These are phyloP conservation scores for Wickerhamiella shivajii DNA, from an alignment of 805 yeast species.

Conservation along the genomic window DNA sequence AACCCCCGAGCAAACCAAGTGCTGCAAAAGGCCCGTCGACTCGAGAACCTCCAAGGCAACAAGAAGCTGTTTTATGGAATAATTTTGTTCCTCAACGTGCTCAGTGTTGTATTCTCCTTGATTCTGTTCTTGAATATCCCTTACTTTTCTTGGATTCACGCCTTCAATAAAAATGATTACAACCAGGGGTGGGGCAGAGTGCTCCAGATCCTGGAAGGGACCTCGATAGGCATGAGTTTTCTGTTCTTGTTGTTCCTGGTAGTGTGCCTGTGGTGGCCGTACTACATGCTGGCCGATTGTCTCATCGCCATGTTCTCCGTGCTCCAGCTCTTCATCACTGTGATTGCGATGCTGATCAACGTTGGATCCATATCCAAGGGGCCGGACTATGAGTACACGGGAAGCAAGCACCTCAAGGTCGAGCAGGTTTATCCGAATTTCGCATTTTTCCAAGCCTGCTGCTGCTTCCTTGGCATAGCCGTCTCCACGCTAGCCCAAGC, in stretches of 20 bases:
- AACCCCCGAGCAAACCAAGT: too few species aligned
- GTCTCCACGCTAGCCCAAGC: constrained; percentile 15
- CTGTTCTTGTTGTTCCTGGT: constrained; percentile 5
- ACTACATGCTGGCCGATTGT: constrained; percentile 17
- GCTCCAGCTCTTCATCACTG: constrained; percentile 16
- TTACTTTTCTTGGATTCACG: background rate
- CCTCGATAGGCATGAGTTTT: background rate
- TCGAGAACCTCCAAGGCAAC: too few species aligned
- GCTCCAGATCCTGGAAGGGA: background rate
- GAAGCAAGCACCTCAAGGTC: constrained; percentile 4
- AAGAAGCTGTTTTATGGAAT: too few species aligned
- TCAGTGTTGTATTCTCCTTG: constrained; percentile 5
- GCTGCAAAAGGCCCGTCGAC: too few species aligned
- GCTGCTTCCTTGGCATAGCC: constrained; percentile 19
- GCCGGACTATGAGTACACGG: background rate
- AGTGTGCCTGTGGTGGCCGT: constrained; percentile 12
- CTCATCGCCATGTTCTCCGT: constrained; percentile 14
- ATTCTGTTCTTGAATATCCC: constrained; percentile 4
- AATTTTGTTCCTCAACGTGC: constrained; percentile 6
- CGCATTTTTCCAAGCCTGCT: constrained; percentile 15
- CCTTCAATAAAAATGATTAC: too few species aligned
- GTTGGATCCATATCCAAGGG: constrained; percentile 6
- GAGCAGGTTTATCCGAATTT: constrained; percentile 15
- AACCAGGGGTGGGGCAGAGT: too few species aligned
- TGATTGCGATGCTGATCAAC: constrained; percentile 16